Evolutionary conservation across 202 grass and related monocot genomes (phyloP), one percentile per base, ranked within the genome.

Genomic region (Setaria viridis): DNA sequence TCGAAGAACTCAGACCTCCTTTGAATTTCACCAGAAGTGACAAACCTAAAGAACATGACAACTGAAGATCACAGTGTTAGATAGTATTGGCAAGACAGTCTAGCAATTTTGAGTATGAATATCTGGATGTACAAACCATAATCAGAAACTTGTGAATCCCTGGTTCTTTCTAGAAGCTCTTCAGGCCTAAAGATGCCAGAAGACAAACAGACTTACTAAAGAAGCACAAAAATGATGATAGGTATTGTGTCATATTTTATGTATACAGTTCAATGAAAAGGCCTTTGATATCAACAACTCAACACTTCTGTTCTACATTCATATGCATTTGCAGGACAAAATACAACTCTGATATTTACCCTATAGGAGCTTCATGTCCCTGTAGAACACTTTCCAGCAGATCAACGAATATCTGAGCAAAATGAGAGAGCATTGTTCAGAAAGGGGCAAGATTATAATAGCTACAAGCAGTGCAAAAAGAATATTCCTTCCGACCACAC

Each of bases 41-140:
- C 87, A 91, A 99, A 99, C 93, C 94, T 94, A 77, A 99, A 97
- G 82, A 99, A 99, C 97, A 99, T 99, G 67, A 99, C 97, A 87
- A 82, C 97, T 99, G 76, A 86, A 75, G 56, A 84, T 37, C 2
- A 75, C 62, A 89, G 48, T 63, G 72, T 84, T 83, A 82, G 47
- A 62, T 72, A 79, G 47, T 20, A 86, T 20, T 58, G 59, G 50
- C 12, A 72, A 54, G 49, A 82, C 29, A 72, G 39, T 69, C 15
- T 43, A 88, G 30, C 77, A 80, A 77, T 65, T 72, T 37, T 70
- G 13, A 42, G 69, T 82, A 66, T 33, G 46, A 62, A 72, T 34
- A 84, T 79, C 13, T 85, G 34, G 15, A 80, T 67, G 49, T 83
- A 77, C 90, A 86, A 83, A 99, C 97, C 97, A 97, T 91, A 94